Conservation (phyloP, 768 basidiomycete species). For the Podaxis sp. region DNA sequence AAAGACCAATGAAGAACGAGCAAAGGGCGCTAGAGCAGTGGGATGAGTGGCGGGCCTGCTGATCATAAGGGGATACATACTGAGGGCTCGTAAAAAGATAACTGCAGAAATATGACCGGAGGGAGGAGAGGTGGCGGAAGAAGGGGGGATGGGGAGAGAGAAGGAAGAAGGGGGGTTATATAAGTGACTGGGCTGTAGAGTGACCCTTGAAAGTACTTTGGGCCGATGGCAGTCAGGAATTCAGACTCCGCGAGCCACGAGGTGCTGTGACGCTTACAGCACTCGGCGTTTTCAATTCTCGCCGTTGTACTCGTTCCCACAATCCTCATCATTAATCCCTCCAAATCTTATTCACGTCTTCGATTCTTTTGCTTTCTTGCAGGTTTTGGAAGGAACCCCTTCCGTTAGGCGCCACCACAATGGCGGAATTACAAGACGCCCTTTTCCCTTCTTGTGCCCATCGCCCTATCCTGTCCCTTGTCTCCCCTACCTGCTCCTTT, state of each 20-base stretch:
- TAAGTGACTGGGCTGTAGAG: slow-evolving; percentile 6
- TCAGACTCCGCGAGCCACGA: slow-evolving; percentile 21
- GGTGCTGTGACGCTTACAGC: slow-evolving; percentile 19
- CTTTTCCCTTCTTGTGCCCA: not conserved
- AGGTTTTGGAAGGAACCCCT: not conserved
- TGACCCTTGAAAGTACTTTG: slow-evolving; percentile 13
- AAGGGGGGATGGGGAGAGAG: slow-evolving; percentile 26
- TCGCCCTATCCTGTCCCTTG: slow-evolving; percentile 7
- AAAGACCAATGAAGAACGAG: slow-evolving; percentile 24
- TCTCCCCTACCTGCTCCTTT: not conserved
- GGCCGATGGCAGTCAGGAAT: slow-evolving; percentile 9
- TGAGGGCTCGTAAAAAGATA: slow-evolving; percentile 28
- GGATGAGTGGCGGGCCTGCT: slow-evolving; percentile 23
- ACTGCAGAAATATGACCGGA: slow-evolving; percentile 9
- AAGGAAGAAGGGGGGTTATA: slow-evolving; percentile 18
- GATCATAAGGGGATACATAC: slow-evolving; percentile 21
- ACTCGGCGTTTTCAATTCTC: slow-evolving; percentile 12
- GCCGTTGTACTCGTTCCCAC: slow-evolving; percentile 12
- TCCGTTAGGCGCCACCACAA: slow-evolving; percentile 14
- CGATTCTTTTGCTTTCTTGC: slow-evolving; percentile 2
- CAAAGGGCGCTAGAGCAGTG: slow-evolving; percentile 21
- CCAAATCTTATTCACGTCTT: slow-evolving; percentile 1
- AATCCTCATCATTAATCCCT: slow-evolving; percentile 13
- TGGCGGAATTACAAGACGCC: slow-evolving; percentile 17
- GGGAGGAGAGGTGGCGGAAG: slow-evolving; percentile 33